Conservation (phyloP, 306 rosid genomes). For the Sicyos edulis region DNA sequence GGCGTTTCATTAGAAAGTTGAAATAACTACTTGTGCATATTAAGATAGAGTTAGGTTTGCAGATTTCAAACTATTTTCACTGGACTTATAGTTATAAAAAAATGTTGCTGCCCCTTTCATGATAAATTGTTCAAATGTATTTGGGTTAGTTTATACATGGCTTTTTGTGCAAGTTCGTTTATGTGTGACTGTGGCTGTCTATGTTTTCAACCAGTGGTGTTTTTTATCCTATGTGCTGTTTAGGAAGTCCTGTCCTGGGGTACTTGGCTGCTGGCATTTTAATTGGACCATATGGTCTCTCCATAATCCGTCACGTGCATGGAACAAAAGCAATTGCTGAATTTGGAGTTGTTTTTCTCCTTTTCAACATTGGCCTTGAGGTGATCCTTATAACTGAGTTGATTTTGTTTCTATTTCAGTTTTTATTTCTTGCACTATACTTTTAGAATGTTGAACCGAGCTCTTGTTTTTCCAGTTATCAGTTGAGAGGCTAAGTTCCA, state of each 20-base stretch:
- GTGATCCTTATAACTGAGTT: slow-evolving; percentile 37
- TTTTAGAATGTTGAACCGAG: slow-evolving; percentile 30
- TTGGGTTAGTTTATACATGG: slow-evolving; percentile 10
- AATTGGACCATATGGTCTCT: slow-evolving; percentile 98
- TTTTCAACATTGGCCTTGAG: slow-evolving; percentile 98
- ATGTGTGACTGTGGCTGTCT: slow-evolving; percentile 13
- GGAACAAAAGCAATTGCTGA: slow-evolving; percentile 98
- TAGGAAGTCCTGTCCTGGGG: slow-evolving; percentile 99
- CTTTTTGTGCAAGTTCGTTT: slow-evolving; percentile 1
- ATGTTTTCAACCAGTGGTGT: slow-evolving; percentile 32
- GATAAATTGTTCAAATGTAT: neutral
- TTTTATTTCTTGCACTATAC: slow-evolving; percentile 22
- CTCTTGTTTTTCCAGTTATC: slow-evolving; percentile 60
- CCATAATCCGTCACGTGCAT: slow-evolving; percentile 89
- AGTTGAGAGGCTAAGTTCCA: slow-evolving; percentile 98
- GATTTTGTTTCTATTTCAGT: slow-evolving; percentile 26
- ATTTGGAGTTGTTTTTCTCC: slow-evolving; percentile 96
- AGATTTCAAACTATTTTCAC: neutral
- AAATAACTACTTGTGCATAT: neutral
- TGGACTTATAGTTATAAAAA: slow-evolving; percentile 12
- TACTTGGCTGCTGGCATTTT: slow-evolving; percentile 98
- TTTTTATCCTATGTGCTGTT: slow-evolving; percentile 37
- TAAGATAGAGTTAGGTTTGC: slow-evolving; percentile 8
- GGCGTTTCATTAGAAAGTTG: neutral
- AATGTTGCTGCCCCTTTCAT: slow-evolving; percentile 7